Evolutionary conservation across 768 basidiomycete species (phyloP).

Genomic region (Suillus bovinus): DNA sequence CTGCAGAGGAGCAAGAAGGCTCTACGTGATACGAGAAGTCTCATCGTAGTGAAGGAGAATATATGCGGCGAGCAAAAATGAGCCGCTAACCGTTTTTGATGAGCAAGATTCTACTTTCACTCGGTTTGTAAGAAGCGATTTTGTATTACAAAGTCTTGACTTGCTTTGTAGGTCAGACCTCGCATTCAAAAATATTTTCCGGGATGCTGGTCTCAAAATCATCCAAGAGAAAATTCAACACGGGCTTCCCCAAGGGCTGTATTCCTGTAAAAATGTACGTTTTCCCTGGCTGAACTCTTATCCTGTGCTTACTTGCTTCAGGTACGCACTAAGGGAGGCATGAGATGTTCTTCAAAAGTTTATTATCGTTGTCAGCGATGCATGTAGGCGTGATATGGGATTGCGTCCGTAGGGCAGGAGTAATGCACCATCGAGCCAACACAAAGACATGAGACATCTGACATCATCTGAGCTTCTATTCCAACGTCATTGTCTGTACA

Average conservation of each 20-base stretch:
- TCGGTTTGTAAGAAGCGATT: conserved; percentile 47
- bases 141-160: conserved; percentile 2
- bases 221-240: conserved; percentile 76
- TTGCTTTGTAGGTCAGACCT: conserved; percentile 66
- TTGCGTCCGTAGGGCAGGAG: not conserved
- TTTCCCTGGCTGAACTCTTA: conserved; percentile 10
- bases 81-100: conserved; percentile 66
- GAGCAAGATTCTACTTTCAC: conserved; percentile 89
- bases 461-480: not conserved
- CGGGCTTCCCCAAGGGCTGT: conserved; percentile 82
- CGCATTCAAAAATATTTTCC: conserved; percentile 79
- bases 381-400: not conserved
- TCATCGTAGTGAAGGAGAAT: conserved; percentile 94
- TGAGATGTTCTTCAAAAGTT: not conserved
- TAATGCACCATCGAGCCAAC: not conserved
- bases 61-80: conserved; percentile 65
- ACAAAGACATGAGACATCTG: not conserved
- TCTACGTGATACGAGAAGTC: conserved; percentile 45
- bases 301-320: conserved; percentile 7
- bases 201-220: conserved; percentile 68
- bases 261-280: conserved; percentile 84
- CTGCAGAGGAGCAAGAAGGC: conserved; percentile 63
- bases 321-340: conserved; percentile 25
- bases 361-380: not conserved
- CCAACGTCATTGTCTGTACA: not conserved